Evolutionary conservation across 164 flowering plant species (phyloP).

Genomic region (Cinnamomum micranthum): DNA sequence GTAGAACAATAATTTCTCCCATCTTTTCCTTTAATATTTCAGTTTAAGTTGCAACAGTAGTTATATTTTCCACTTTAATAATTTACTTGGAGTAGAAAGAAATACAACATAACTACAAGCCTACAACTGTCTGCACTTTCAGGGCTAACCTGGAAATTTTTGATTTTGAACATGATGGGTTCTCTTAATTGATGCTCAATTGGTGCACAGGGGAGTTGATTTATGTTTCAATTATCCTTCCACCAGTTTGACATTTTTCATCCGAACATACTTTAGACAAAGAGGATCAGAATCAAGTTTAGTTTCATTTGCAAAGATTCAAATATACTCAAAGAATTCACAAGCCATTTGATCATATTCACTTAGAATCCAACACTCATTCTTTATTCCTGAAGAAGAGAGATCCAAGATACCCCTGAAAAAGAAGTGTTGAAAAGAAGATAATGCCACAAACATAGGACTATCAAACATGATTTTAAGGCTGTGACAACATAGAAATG

Average conservation of each 20-base stretch:
- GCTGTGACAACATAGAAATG: slow-evolving; percentile 33
- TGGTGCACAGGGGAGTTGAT: slow-evolving; percentile 23
- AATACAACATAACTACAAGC: background rate
- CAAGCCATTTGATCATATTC: slow-evolving; percentile 35
- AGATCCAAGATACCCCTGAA: slow-evolving; percentile 67
- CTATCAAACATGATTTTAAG: slow-evolving; percentile 72
- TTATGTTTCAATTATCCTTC: slow-evolving; percentile 22
- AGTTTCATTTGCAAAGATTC: background rate
- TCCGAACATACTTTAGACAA: slow-evolving; percentile 32
- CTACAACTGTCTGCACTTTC: background rate
- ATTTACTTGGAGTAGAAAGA: too few species aligned
- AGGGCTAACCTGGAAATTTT: slow-evolving; percentile 49
- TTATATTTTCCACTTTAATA: too few species aligned
- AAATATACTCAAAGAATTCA: background rate
- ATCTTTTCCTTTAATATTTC: too few species aligned
- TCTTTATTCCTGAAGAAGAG: slow-evolving; percentile 39
- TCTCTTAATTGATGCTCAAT: slow-evolving; percentile 35
- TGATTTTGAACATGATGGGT: slow-evolving; percentile 32
- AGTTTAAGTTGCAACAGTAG: too few species aligned
- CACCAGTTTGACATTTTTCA: slow-evolving; percentile 28
- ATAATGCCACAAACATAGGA: slow-evolving; percentile 58
- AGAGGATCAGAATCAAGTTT: slow-evolving; percentile 1
- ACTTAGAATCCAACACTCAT: slow-evolving; percentile 52
- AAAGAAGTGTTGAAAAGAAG: slow-evolving; percentile 66
- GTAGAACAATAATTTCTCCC: too few species aligned